phyloP scores from a whole-genome alignment of 768 basidiomycete genomes.

The Terana coerulea region DNA sequence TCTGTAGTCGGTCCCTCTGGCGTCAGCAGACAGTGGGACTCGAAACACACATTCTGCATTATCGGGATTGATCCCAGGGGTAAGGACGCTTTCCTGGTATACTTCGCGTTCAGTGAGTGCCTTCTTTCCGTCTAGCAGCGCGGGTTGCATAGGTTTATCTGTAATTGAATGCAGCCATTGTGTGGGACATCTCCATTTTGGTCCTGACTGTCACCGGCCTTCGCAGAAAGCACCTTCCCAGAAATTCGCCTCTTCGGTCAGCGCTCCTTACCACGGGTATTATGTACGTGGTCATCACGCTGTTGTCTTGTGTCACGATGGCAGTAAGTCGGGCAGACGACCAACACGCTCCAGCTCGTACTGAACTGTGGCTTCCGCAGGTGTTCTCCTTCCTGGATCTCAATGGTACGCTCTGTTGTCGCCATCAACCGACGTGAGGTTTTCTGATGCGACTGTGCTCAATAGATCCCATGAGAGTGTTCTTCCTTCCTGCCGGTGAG shows the following conservation, averaged over 20 bases:
- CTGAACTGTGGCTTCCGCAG: neutral
- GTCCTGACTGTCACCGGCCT: neutral
- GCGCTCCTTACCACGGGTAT: neutral
- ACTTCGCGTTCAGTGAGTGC: neutral
- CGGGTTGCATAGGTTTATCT: neutral
- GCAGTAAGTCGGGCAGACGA: neutral
- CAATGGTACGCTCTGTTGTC: neutral
- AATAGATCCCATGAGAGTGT: neutral
- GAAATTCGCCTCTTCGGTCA: neutral
- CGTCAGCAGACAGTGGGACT: neutral
- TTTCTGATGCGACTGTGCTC: neutral
- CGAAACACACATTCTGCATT: neutral
- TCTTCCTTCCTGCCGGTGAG: neutral
- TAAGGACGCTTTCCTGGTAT: neutral
- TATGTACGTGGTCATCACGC: neutral
- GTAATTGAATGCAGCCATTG: neutral
- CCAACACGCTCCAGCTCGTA: neutral
- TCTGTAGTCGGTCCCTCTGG: neutral
- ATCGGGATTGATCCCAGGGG: neutral
- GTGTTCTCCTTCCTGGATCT: neutral
- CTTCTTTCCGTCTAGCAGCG: neutral
- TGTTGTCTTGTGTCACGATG: neutral
- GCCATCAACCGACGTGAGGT: neutral
- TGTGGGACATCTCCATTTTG: neutral
- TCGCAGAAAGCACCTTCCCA: neutral